Conservation (phyloP, 2,329 filamentous ascomycete genomes). For the Beauveria rudraprayagi region DNA sequence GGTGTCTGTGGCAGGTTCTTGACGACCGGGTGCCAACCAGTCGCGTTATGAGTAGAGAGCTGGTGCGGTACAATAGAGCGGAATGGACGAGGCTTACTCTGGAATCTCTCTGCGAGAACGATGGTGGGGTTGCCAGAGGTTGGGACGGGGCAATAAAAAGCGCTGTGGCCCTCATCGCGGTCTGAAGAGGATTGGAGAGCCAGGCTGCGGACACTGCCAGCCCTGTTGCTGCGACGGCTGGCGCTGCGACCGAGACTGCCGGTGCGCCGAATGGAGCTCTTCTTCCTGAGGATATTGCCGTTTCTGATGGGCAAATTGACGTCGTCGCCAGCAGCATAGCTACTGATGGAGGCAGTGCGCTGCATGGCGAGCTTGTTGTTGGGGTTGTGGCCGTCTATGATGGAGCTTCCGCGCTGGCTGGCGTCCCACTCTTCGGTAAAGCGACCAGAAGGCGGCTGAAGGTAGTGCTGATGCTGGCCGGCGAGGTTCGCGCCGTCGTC, state of each 20-base stretch:
- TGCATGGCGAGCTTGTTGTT: slow-evolving; percentile 35
- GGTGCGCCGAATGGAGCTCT: slow-evolving; percentile 64
- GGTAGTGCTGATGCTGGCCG: not conserved
- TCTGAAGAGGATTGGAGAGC: slow-evolving; percentile 61
- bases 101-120: slow-evolving; percentile 76
- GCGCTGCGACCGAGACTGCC: slow-evolving; percentile 69
- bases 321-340: slow-evolving; percentile 41
- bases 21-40: not conserved
- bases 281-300: slow-evolving; percentile 78
- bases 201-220: slow-evolving; percentile 79
- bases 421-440: slow-evolving; percentile 68
- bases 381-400: slow-evolving; percentile 41
- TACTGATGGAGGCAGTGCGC: slow-evolving; percentile 53
- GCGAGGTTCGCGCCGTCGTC: not conserved
- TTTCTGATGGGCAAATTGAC: slow-evolving; percentile 36
- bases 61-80: not conserved
- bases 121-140: slow-evolving; percentile 85
- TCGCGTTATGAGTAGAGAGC: not conserved
- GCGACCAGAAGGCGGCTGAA: slow-evolving; percentile 30
- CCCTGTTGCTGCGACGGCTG: slow-evolving; percentile 73
- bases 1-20: not conserved
- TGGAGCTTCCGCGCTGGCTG: slow-evolving; percentile 57
- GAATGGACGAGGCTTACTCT: slow-evolving; percentile 49
- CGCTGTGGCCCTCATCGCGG: slow-evolving; percentile 66
- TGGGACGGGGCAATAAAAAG: slow-evolving; percentile 83